phyloP scores from a whole-genome alignment of 2,329 filamentous ascomycete species.

The Fusarium zealandicum region DNA sequence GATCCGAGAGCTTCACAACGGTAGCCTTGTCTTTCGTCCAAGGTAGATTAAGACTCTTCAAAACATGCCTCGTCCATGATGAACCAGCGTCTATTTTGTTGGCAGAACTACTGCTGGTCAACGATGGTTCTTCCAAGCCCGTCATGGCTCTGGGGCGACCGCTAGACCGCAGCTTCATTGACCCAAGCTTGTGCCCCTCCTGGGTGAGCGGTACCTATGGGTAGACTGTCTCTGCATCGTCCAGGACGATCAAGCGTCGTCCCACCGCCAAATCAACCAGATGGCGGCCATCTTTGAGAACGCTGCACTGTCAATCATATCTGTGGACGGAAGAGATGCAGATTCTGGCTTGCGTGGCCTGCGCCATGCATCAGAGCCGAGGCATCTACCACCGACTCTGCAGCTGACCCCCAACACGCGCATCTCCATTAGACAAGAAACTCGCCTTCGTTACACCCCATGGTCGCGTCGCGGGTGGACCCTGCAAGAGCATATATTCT shows the following conservation, averaged over 20 bases:
- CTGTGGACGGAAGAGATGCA: not conserved
- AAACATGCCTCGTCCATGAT: not conserved
- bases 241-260: conserved; percentile 9
- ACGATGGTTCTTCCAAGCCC: not conserved
- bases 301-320: conserved; percentile 1
- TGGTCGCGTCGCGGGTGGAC: conserved; percentile 16
- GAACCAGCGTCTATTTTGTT: too few relatives aligned
- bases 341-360: conserved; percentile 2
- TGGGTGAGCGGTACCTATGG: conserved; percentile 16
- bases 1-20: too few relatives aligned
- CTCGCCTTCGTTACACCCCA: not conserved
- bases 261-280: conserved; percentile 2
- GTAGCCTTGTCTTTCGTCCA: too few relatives aligned
- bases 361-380: not conserved
- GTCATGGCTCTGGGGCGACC: not conserved
- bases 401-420: not conserved
- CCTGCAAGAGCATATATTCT: conserved; percentile 18
- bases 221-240: conserved; percentile 15
- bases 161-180: conserved; percentile 2
- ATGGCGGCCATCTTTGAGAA: conserved; percentile 15
- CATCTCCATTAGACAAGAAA: not conserved
- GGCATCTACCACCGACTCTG: not conserved
- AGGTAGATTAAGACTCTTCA: too few relatives aligned
- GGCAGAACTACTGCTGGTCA: not conserved
- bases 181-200: conserved; percentile 4